Evolutionary conservation across 441 rosid genomes (phyloP), one percentile per base, ranked within the genome.

Genomic region (Lepidium campestre): DNA sequence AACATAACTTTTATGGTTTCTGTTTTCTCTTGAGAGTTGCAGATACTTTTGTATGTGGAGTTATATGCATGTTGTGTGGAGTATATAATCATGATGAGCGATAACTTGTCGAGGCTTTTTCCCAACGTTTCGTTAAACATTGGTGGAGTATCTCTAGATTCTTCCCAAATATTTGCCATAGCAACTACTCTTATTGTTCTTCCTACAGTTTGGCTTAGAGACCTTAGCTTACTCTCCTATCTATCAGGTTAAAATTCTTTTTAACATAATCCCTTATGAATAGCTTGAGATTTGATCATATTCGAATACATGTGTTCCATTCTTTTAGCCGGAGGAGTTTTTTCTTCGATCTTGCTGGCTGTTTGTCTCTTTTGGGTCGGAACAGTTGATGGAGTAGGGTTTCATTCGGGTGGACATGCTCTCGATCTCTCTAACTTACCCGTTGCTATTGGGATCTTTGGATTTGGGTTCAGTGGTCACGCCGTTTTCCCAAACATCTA

Each of bases 161-260:
- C 85, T 22, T 80, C 75, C 20, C 83, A 82, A 55, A 39, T 82
- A 13, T 86, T 88, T 73, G 77, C 86, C 15, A 53, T 87, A 14
- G 7, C 64, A 49, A 62, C 86, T 12, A 77, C 86, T 58, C 63
- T 86, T n/a, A 7, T 84, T 49, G 77, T 85, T 76, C 94, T 93
- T 77, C 98, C 97, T 27, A 84, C 96, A 4, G 90, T 85, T 68
- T 93, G 93, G 94, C 90, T 88, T 25, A 84, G 78, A 70, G 86
- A 93, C 71, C 88, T 90, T 20, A 79, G 85, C 62, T 72, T 86
- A 61, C 81, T 90, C 63, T 82, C 96, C n/a, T 90, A 90, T 75
- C 80, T 93, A 54, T 90, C 94, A 84, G 92, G 97, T 84, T 81
- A 31, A 17, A 46, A 25, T 7, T 25, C 0, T 19, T 3, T 13